These are phyloP conservation scores for Vanderwaltozyma verrucispora DNA, from an alignment of 805 yeast genomes.

Conservation along the genomic window DNA sequence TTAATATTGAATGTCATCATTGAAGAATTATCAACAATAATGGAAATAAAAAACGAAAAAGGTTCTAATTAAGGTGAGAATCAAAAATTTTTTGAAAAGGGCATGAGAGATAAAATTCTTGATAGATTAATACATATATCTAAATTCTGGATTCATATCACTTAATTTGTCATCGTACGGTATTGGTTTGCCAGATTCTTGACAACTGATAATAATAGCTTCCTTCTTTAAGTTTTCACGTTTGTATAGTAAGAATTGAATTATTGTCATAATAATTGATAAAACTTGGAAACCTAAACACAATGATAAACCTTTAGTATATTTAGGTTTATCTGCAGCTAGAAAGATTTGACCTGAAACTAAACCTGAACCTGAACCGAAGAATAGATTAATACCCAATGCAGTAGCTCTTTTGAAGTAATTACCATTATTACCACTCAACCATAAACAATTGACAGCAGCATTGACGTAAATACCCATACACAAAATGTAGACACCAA, in stretches of 20 bases:
- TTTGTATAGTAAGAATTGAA: conserved; percentile 25
- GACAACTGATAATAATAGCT: conserved; percentile 25
- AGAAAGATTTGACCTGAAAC: conserved; percentile 32
- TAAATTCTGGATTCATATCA: conserved; percentile 36
- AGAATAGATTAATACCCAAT: conserved; percentile 29
- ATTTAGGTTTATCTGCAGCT: conserved; percentile 31
- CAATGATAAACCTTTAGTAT: conserved; percentile 32
- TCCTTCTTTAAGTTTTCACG: conserved; percentile 31
- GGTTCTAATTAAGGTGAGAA: no score
- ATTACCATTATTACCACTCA: conserved; percentile 32
- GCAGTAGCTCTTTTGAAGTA: conserved; percentile 33
- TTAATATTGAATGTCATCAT: no score
- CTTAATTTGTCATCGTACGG: conserved; percentile 27
- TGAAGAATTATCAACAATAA: no score
- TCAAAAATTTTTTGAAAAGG: no score
- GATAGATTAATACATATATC: conserved; percentile 32
- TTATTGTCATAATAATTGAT: conserved; percentile 30
- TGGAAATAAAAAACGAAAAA: no score
- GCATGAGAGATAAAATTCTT: not conserved
- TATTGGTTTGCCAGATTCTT: conserved; percentile 26
- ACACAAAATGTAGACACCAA: conserved; percentile 31
- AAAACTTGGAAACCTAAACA: conserved; percentile 35
- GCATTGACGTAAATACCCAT: conserved; percentile 33
- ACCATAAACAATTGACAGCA: conserved; percentile 32
- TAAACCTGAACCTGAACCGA: conserved; percentile 31